These are phyloP conservation scores for Mrakiaceae sp. DNA, from an alignment of 1,284 basidiomycete genomes.

Conservation along the genomic window DNA sequence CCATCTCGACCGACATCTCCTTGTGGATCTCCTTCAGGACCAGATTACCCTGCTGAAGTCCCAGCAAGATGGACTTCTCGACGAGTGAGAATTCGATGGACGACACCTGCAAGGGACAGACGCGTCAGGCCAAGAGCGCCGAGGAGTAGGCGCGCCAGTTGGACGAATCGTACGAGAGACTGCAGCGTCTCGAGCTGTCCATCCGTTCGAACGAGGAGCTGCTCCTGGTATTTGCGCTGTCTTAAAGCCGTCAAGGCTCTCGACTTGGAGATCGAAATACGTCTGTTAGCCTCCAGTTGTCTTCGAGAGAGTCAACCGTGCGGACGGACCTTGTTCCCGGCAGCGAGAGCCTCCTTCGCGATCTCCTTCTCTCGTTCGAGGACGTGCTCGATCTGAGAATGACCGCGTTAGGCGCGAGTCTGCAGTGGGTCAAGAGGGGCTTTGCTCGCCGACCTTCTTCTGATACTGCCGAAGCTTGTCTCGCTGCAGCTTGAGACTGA, in stretches of 20 bases:
- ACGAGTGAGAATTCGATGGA: constrained; percentile 94
- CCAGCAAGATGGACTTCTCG: constrained; percentile 83
- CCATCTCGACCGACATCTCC: constrained; percentile 81
- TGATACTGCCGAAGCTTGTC: constrained; percentile 94
- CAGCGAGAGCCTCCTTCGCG: constrained; percentile 66
- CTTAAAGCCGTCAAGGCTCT: constrained; percentile 76
- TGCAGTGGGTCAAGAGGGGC: too few species aligned
- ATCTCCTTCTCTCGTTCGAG: constrained; percentile 81
- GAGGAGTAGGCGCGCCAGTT: not conserved
- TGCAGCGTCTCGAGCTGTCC: constrained; percentile 79
- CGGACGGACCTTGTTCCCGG: constrained; percentile 59
- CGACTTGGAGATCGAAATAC: constrained; percentile 21
- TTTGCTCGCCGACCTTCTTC: constrained; percentile 55
- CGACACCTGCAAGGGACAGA: constrained; percentile 51
- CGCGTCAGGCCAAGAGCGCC: not conserved
- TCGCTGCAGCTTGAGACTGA: constrained; percentile 81
- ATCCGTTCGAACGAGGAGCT: constrained; percentile 77
- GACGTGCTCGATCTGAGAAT: constrained; percentile 64
- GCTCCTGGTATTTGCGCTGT: constrained; percentile 85
- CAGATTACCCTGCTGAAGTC: constrained; percentile 82
- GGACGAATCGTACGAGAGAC: constrained; percentile 54
- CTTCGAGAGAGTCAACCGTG: not conserved
- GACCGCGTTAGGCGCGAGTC: not conserved
- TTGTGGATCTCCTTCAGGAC: constrained; percentile 88
- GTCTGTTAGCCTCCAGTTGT: not conserved